phyloP scores from a whole-genome alignment of 1,284 basidiomycete species.

The Farysia itapuensis region DNA sequence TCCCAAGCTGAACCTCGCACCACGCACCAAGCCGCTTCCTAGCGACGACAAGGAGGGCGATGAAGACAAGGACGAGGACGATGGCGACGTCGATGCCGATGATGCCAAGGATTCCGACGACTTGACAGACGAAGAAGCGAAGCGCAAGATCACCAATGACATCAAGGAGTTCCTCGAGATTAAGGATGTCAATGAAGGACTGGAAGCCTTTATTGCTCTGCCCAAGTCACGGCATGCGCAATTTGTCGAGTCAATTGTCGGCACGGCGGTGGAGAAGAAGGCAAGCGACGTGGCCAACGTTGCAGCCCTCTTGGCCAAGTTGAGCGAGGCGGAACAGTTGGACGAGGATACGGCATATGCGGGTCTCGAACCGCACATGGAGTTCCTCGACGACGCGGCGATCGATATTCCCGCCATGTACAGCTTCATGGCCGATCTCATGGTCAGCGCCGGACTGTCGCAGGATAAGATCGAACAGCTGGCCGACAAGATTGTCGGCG shows the following conservation, averaged over 20 bases:
- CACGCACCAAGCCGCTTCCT: conserved; percentile 66
- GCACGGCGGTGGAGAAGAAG: conserved; percentile 76
- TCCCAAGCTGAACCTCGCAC: conserved; percentile 72
- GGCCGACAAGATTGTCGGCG: conserved; percentile 53
- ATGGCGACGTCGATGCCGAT: conserved; percentile 58
- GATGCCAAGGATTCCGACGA: conserved; percentile 65
- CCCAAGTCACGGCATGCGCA: conserved; percentile 68
- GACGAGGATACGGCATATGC: conserved; percentile 66
- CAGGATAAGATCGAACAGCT: conserved; percentile 53
- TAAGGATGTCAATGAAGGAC: conserved; percentile 80
- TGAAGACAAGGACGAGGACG: conserved; percentile 55
- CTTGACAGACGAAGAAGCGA: conserved; percentile 69
- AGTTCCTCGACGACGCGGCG: conserved; percentile 79
- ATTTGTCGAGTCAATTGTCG: conserved; percentile 75
- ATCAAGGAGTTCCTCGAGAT: conserved; percentile 62
- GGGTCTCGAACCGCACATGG: conserved; percentile 70
- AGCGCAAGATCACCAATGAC: conserved; percentile 71
- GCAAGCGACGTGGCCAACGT: conserved; percentile 72
- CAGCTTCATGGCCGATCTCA: conserved; percentile 68
- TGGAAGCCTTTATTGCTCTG: conserved; percentile 66
- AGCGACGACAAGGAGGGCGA: conserved; percentile 47
- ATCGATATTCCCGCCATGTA: conserved; percentile 87
- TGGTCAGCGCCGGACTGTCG: conserved; percentile 39
- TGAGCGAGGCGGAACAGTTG: conserved; percentile 36
- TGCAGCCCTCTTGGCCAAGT: conserved; percentile 52